Conservation (phyloP, 2,329 filamentous ascomycete species). For the Neobulgaria alba region DNA sequence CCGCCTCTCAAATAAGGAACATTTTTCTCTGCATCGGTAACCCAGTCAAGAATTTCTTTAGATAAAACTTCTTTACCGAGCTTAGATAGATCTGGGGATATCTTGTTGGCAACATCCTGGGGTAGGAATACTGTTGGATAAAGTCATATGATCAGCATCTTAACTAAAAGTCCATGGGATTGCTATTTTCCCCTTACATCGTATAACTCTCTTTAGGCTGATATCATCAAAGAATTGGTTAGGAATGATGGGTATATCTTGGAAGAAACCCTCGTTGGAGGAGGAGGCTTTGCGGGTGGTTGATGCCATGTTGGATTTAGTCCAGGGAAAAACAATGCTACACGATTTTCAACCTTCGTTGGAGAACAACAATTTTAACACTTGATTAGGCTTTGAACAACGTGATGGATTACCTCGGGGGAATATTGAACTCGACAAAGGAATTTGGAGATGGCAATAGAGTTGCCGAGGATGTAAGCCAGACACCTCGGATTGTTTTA, state of each 20-base stretch:
- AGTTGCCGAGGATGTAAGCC: no score
- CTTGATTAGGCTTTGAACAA: no score
- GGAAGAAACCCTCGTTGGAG: constrained; percentile 44
- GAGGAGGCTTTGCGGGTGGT: constrained; percentile 24
- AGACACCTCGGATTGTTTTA: no score
- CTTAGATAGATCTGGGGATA: constrained; percentile 13
- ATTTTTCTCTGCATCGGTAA: constrained; percentile 58
- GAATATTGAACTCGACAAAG: no score
- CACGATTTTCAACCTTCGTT: no score
- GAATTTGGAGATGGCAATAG: no score
- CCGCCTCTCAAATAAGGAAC: constrained; percentile 28
- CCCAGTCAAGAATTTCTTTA: constrained; percentile 44
- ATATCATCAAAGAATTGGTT: constrained; percentile 51
- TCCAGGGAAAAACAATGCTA: no score
- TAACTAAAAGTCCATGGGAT: neutral
- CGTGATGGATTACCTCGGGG: no score
- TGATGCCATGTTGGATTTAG: no score
- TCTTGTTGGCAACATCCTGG: constrained; percentile 12
- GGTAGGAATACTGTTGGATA: constrained; percentile 28
- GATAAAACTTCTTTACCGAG: constrained; percentile 47
- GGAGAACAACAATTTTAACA: no score
- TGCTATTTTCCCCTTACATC: constrained; percentile 33
- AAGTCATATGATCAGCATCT: neutral
- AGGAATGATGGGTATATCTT: constrained; percentile 39
- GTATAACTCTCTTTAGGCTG: constrained; percentile 42